phyloP scores from a whole-genome alignment of 192 early-diverging fungal genomes.

The Fimicolochytrium jonesii region DNA sequence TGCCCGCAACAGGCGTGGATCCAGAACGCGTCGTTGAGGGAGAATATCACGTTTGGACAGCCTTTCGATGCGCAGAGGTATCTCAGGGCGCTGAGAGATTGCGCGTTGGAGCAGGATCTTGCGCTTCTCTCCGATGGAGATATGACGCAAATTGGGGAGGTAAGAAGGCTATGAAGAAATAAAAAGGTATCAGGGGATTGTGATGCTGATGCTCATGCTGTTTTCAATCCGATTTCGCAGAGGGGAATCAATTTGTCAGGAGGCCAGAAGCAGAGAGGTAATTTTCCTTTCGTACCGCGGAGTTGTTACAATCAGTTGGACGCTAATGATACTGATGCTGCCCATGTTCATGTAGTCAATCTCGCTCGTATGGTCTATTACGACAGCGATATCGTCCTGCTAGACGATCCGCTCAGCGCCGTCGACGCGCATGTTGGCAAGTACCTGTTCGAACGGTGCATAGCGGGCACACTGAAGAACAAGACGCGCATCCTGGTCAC shows the following conservation, averaged over 20 bases:
- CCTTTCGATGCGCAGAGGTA: slow-evolving; percentile 61
- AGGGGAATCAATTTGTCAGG: slow-evolving; percentile 50
- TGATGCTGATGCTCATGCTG: too few species aligned
- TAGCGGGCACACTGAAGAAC: slow-evolving; percentile 55
- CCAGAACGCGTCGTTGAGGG: slow-evolving; percentile 61
- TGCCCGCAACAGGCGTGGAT: slow-evolving; percentile 86
- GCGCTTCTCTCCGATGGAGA: slow-evolving; percentile 65
- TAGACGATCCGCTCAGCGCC: slow-evolving; percentile 85
- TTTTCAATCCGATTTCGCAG: too few species aligned
- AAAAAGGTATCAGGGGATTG: too few species aligned
- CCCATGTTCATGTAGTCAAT: too few species aligned
- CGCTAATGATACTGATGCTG: too few species aligned
- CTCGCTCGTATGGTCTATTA: slow-evolving; percentile 76
- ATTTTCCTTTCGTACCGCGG: too few species aligned
- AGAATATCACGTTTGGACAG: slow-evolving; percentile 69
- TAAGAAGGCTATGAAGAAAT: too few species aligned
- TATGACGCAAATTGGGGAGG: slow-evolving; percentile 49
- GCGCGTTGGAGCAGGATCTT: slow-evolving; percentile 69
- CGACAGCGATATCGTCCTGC: slow-evolving; percentile 68
- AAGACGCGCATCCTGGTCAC: slow-evolving; percentile 86
- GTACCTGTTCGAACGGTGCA: slow-evolving; percentile 73
- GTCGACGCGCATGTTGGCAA: slow-evolving; percentile 62
- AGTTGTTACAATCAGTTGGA: too few species aligned
- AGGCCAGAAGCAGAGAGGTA: slow-evolving; percentile 84
- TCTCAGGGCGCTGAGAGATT: slow-evolving; percentile 58